These are phyloP conservation scores for Tricholoma furcatifolium DNA, from an alignment of 768 basidiomycete genomes.

Conservation along the genomic window DNA sequence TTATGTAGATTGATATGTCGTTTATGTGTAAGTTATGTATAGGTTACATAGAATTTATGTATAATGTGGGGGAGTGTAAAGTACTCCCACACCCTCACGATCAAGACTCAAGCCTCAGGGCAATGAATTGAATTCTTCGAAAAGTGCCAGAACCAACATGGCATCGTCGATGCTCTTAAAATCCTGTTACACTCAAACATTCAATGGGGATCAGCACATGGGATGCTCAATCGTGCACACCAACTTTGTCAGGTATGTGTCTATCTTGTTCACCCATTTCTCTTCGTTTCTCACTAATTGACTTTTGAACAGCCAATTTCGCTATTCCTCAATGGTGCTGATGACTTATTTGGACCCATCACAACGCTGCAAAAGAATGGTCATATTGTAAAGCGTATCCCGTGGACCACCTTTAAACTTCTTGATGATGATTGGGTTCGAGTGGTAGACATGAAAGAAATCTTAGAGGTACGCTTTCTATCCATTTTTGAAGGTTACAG, in stretches of 20 bases:
- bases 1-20: too few species aligned
- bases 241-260: constrained; percentile 7
- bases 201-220: constrained; percentile 5
- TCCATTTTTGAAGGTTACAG: too few species aligned
- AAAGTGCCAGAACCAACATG: constrained; percentile 16
- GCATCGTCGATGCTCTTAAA: constrained; percentile 13
- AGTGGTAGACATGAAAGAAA: constrained; percentile 6
- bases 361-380: constrained; percentile 7
- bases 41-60: too few species aligned
- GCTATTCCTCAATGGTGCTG: constrained; percentile 10
- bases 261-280: background rate
- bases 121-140: constrained; percentile 24
- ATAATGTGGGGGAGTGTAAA: too few species aligned
- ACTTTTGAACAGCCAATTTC: constrained; percentile 16
- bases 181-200: constrained; percentile 22
- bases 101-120: constrained; percentile 28
- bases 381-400: constrained; percentile 8
- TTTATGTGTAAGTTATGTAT: too few species aligned
- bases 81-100: constrained; percentile 22
- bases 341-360: constrained; percentile 11
- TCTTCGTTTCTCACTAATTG: too few species aligned
- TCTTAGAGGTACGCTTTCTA: constrained; percentile 7
- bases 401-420: constrained; percentile 11
- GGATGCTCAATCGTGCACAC: constrained; percentile 8
- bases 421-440: constrained; percentile 8